Percentiles rank a stretch among this genome's conserved stretches.
Conservation (phyloP, 2,329 filamentous ascomycete genomes). For the Diaporthe ilicicola region DNA sequence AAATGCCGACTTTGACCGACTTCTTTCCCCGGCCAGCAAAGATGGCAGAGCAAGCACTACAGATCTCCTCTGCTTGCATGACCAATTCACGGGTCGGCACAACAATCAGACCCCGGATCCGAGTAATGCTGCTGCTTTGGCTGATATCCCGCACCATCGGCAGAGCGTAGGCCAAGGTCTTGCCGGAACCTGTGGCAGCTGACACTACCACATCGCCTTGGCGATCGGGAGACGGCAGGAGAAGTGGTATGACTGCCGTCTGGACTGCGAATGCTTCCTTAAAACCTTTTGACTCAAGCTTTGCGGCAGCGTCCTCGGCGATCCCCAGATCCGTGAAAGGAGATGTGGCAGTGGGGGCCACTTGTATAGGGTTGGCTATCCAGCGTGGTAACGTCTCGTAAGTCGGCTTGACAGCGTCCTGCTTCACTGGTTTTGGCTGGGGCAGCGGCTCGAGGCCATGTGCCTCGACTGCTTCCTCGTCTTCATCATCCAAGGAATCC, state of each 20-base stretch:
- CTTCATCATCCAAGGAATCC: conserved; percentile 40
- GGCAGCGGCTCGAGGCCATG: conserved; percentile 84
- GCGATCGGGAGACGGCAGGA: conserved; percentile 72
- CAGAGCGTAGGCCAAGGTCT: conserved; percentile 90
- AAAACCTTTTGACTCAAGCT: conserved; percentile 74
- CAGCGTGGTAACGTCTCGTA: conserved; percentile 83
- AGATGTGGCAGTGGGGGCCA: conserved; percentile 66
- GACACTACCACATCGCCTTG: conserved; percentile 87
- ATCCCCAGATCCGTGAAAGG: conserved; percentile 74
- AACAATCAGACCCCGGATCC: conserved; percentile 81
- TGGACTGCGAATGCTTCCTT: conserved; percentile 81
- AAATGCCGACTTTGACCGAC: conserved; percentile 79
- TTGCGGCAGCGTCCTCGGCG: conserved; percentile 63
- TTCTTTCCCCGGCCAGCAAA: conserved; percentile 66
- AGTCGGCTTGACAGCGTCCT: conserved; percentile 66
- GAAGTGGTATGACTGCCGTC: conserved; percentile 79
- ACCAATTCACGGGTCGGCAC: conserved; percentile 93
- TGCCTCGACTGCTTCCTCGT: conserved; percentile 47
- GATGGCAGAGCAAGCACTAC: conserved; percentile 75
- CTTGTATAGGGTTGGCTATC: conserved; percentile 79
- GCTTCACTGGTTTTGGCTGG: conserved; percentile 72
- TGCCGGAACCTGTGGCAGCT: conserved; percentile 93
- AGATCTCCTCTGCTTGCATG: conserved; percentile 81
- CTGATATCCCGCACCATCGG: conserved; percentile 84
- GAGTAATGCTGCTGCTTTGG: conserved; percentile 67